Percentiles rank a stretch among this genome's conserved stretches.
Conservation (phyloP, 2,329 filamentous ascomycete genomes). For the Epichloe bromicola region DNA sequence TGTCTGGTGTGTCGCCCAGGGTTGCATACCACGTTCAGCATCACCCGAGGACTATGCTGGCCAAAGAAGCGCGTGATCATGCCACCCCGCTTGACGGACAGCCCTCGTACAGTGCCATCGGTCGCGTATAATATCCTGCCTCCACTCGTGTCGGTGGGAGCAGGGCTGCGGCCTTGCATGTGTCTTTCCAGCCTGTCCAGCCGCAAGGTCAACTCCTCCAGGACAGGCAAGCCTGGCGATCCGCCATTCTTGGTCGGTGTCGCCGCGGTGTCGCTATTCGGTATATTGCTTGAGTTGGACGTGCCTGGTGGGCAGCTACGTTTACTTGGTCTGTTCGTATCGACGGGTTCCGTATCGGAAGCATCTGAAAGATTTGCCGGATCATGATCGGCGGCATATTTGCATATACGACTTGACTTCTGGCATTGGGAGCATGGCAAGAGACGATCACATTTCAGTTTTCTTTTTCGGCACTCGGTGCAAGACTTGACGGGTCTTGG, state of each 20-base stretch:
- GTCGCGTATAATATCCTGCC: constrained; percentile 22
- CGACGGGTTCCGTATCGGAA: constrained; percentile 28
- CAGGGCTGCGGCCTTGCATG: constrained; percentile 29
- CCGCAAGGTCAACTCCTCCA: constrained; percentile 36
- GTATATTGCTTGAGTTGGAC: constrained; percentile 9
- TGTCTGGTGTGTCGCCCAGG: neutral
- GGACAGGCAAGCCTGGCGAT: constrained; percentile 17
- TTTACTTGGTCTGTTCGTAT: constrained; percentile 24
- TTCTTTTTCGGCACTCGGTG: constrained; percentile 44
- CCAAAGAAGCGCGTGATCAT: constrained; percentile 38
- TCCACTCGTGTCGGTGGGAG: constrained; percentile 22
- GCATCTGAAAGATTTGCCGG: constrained; percentile 34
- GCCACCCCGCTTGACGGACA: constrained; percentile 35
- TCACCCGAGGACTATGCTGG: constrained; percentile 37
- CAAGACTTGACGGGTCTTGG: constrained; percentile 43
- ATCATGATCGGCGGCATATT: constrained; percentile 37
- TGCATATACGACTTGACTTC: constrained; percentile 40
- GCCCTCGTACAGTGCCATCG: constrained; percentile 33
- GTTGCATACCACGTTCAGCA: constrained; percentile 37
- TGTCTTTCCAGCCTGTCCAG: constrained; percentile 43
- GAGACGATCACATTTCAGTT: constrained; percentile 42
- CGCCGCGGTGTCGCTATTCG: constrained; percentile 13
- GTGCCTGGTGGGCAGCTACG: constrained; percentile 21
- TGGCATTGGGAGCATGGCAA: constrained; percentile 45
- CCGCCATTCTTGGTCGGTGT: constrained; percentile 21